Evolutionary conservation across 2,329 filamentous ascomycete species (phyloP), one percentile per base, ranked within the genome.

Genomic region (Diaporthe longicolla): DNA sequence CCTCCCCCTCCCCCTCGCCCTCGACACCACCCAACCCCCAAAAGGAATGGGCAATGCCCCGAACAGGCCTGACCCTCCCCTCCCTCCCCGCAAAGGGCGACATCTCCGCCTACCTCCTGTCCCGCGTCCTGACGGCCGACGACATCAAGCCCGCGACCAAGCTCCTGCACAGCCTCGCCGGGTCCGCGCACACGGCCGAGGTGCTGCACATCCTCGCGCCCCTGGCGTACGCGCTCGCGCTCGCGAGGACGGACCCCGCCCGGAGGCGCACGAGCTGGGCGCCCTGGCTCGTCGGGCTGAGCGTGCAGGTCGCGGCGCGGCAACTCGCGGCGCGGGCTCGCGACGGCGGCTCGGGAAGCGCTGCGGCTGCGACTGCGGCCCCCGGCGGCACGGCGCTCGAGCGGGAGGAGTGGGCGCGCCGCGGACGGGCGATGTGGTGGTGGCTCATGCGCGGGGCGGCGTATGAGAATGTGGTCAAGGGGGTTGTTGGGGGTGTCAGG

Each of bases 401-500:
- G 84, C 91, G 92, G 73, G 96, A 98, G 78, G 96, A 98, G 85
- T 91, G 97, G 88, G 92, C 89, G 81, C 95, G 94, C 84, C 89
- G 97, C 76, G 95, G 94, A 52, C 97, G 95, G 95, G 92, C 91
- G 2, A 93, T 98, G 87, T 93, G 92, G 26, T 98, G 97, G 96
- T 99, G 97, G 97, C 85, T 90, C 35, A 97, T 99, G 94, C 91
- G 96, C 75, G 96, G 97, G n/a, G 95, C 95, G 2, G 97, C 97
- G 79, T 99, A 99, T 83, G 94, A 98, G 83, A 94, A 95, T 79
- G 88, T 98, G 75, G 97, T 95, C 63, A 94, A 94, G 83, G 90
- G 91, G 6, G 83, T 96, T 19, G 92, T 96, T 10, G 87, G 87
- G 40, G 93, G 92, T 79, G 89, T 98, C 77, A 92, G 91, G 77